Evolutionary conservation across 306 rosid species (phyloP).

Genomic region (Glycine latifolia): DNA sequence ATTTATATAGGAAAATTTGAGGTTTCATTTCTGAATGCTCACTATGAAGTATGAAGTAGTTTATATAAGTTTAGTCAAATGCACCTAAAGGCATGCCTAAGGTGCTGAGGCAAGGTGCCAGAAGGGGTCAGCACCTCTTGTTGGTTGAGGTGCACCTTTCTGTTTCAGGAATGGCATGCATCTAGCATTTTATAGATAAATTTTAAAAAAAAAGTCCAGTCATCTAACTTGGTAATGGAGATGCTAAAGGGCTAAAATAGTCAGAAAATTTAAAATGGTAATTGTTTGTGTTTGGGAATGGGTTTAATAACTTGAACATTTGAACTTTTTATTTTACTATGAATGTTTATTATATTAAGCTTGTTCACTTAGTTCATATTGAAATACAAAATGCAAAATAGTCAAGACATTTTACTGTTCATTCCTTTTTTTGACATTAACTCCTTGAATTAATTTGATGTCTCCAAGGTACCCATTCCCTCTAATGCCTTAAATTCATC

Average conservation of each 20-base stretch:
- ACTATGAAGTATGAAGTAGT: too few relatives aligned
- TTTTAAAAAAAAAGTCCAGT: neutral
- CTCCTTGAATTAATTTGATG: neutral
- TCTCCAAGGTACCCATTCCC: neutral
- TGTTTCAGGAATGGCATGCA: neutral
- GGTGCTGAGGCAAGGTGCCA: too few relatives aligned
- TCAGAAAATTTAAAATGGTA: neutral
- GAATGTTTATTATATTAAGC: slow-evolving; percentile 8
- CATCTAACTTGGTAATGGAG: neutral
- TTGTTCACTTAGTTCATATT: neutral
- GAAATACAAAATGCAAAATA: neutral
- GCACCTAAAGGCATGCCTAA: too few relatives aligned
- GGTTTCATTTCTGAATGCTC: too few relatives aligned
- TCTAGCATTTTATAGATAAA: slow-evolving; percentile 2
- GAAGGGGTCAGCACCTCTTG: neutral
- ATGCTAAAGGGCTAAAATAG: neutral
- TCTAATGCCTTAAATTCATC: neutral
- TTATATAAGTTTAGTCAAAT: too few relatives aligned
- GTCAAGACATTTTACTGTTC: neutral
- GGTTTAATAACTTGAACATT: neutral
- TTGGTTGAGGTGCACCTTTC: too few relatives aligned
- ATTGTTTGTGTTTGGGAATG: neutral
- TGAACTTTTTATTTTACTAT: neutral
- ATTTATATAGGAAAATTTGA: too few relatives aligned
- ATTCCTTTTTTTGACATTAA: neutral